Evolutionary conservation across 805 yeast genomes (phyloP), one percentile per base, ranked within the genome.

Genomic region (Kuraishia molischiana): DNA sequence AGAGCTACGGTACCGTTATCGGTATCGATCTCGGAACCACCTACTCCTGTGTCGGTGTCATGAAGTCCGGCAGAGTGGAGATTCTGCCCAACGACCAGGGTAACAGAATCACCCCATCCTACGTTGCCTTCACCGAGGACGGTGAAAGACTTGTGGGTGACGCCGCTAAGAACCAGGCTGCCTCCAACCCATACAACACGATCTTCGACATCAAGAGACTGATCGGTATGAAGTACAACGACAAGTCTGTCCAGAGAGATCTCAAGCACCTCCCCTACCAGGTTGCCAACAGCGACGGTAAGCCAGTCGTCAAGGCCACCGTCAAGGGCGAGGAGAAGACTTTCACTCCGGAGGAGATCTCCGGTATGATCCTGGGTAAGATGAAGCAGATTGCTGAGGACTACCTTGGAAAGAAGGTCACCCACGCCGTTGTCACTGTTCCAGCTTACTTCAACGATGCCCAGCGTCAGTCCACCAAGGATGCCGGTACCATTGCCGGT

Each of bases 141-240:
- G 26, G 26, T 11, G 97, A 90, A 69, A 82, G 96, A 69, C 73
- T 87, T 54, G 87, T 87, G 52, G 96, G 96, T 64, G 96, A 87
- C 67, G 95, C 97, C 51, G 97, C 97, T 44, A 90, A 90, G 79
- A 89, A 90, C 67, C 97, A 90, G 70, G 95, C 95, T 40, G 95
- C 97, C 48, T 84, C 89, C 79, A 90, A 90, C 69, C 97, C 97
- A 38, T 50, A 68, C 43, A 89, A 89, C 74, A 89, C 97, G 33
- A 89, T 89, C 44, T 89, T 89, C 55, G 97, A 89, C 56, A 95
- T 95, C 54, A 89, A 89, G 73, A 83, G 97, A 70, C 76, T 89
- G 59, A 89, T 89, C 59, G 95, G 94, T 51, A 78, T 79, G 69
- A 75, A 85, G 58, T 85, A 79, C 54, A 62, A 66, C 48, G 96